phyloP scores from a whole-genome alignment of 352 stramenopile species.

The Globisporangium recalcitrans region DNA sequence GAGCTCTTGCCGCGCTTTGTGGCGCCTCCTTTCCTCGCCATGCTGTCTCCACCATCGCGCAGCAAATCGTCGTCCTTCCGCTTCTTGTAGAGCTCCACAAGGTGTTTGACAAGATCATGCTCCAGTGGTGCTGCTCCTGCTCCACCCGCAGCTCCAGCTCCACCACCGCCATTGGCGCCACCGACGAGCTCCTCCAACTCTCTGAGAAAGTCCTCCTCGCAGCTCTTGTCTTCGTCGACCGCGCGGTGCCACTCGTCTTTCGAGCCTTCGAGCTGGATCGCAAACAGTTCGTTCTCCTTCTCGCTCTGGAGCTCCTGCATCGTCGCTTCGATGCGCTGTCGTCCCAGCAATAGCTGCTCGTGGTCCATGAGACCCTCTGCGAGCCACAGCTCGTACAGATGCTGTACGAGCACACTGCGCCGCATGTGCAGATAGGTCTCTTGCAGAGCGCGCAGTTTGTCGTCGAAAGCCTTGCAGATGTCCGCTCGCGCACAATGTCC shows the following conservation, averaged over 20 bases:
- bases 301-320: conserved; percentile 22
- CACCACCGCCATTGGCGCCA: conserved; percentile 14
- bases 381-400: conserved; percentile 68
- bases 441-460: conserved; percentile 61
- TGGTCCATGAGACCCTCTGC: conserved; percentile 42
- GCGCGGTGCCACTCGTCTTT: conserved; percentile 63
- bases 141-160: conserved; percentile 15
- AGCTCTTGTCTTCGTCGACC: conserved; percentile 62
- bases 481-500: conserved; percentile 80
- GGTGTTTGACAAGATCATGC: conserved; percentile 65
- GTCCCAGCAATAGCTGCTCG: conserved; percentile 40
- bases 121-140: conserved; percentile 50
- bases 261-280: conserved; percentile 39
- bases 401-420: conserved; percentile 48
- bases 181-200: conserved; percentile 73
- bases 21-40: conserved; percentile 17
- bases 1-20: conserved; percentile 22
- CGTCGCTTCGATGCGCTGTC: conserved; percentile 23
- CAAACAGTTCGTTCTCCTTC: conserved; percentile 47
- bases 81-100: conserved; percentile 76
- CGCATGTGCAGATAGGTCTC: conserved; percentile 56
- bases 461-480: conserved; percentile 79
- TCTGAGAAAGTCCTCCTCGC: conserved; percentile 54
- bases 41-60: conserved; percentile 10
- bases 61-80: conserved; percentile 52